phyloP scores from a whole-genome alignment of 805 yeast species.

The Dipodascopsis tothii region DNA sequence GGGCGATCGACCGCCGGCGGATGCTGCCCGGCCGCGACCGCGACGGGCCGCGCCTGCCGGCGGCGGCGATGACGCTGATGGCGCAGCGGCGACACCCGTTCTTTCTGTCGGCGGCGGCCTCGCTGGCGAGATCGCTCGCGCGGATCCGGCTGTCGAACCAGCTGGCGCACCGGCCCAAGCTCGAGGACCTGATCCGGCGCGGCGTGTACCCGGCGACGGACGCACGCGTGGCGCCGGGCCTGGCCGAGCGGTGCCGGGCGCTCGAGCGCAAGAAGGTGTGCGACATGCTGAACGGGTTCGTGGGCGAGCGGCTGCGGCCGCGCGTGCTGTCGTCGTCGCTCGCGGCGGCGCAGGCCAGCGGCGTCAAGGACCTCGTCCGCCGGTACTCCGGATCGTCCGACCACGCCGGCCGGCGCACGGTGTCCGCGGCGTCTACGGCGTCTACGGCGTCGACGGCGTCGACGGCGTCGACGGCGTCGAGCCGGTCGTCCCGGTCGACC shows the following conservation, averaged over 20 bases:
- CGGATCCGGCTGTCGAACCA: not conserved
- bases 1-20: not conserved
- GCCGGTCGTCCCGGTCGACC: not conserved
- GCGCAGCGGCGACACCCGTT: not conserved
- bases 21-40: not conserved
- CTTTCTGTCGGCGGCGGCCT: not conserved
- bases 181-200: conserved; percentile 25
- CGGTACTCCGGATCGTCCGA: too few species aligned
- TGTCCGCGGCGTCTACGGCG: not conserved
- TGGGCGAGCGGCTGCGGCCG: conserved; percentile 17
- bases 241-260: conserved; percentile 18
- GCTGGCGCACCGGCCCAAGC: conserved; percentile 25
- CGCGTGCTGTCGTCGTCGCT: not conserved
- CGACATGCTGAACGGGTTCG: conserved; percentile 22
- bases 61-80: not conserved
- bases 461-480: not conserved
- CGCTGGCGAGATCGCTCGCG: not conserved
- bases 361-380: not conserved
- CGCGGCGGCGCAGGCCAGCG: not conserved
- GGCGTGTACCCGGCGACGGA: conserved; percentile 25
- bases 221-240: conserved; percentile 19
- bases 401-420: not conserved
- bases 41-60: not conserved
- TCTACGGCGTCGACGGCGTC: not conserved
- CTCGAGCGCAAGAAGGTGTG: conserved; percentile 26